phyloP scores from a whole-genome alignment of 345 rosid species.

The Lepidium aucheri region DNA sequence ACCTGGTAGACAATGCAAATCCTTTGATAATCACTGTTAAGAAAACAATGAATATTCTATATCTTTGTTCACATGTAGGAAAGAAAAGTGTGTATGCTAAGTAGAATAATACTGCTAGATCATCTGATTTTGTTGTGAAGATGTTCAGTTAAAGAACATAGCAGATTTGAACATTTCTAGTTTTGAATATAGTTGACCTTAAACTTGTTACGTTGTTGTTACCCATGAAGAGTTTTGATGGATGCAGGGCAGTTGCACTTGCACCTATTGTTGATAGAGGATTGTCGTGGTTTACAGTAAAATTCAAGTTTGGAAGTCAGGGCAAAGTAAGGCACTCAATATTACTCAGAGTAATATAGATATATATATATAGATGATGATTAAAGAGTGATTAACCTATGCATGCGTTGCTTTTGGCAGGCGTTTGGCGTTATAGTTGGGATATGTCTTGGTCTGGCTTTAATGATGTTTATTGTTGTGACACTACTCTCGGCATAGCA shows the following conservation, averaged over 20 bases:
- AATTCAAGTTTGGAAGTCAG: slow-evolving; percentile 58
- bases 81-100: background rate
- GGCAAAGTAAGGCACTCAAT: slow-evolving; percentile 47
- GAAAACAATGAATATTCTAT: background rate
- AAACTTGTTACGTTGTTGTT: background rate
- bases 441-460: slow-evolving; percentile 71
- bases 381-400: background rate
- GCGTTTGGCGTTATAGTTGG: slow-evolving; percentile 60
- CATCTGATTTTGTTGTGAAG: background rate
- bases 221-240: background rate
- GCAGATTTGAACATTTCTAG: background rate
- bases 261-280: slow-evolving; percentile 84
- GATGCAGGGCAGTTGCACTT: slow-evolving; percentile 81
- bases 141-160: background rate
- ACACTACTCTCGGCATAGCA: slow-evolving; percentile 58
- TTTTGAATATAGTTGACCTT: background rate
- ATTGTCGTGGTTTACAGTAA: slow-evolving; percentile 69
- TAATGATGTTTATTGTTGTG: slow-evolving; percentile 49
- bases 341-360: background rate
- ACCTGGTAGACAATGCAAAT: background rate
- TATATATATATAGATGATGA: background rate
- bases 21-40: background rate
- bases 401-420: slow-evolving; percentile 31
- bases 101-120: background rate
- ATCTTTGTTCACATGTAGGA: background rate